A percentile compares a stretch with the other conserved stretches of the same genome.
Evolutionary conservation across 2,329 filamentous ascomycete species (phyloP).

Genomic region (Trichoderma atroviride): DNA sequence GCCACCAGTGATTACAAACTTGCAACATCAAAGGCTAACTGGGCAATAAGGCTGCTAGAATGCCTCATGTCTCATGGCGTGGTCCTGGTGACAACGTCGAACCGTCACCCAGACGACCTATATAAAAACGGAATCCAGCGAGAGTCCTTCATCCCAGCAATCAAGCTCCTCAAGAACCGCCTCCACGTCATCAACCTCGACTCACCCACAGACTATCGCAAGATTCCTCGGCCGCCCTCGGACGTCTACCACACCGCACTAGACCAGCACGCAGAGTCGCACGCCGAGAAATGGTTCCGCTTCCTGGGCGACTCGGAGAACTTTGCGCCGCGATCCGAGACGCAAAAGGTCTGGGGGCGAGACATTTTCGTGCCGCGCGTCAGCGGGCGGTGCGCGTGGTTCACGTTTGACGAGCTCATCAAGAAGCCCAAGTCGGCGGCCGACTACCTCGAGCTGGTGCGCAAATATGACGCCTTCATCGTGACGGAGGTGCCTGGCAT

Average conservation of each 20-base stretch:
- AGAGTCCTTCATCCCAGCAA: conserved; percentile 92
- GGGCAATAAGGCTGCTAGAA: conserved; percentile 69
- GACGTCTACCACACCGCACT: conserved; percentile 93
- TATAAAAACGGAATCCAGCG: conserved; percentile 99
- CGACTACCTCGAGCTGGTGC: conserved; percentile 90
- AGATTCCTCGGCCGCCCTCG: conserved; percentile 88
- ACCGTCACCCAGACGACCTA: conserved; percentile 92
- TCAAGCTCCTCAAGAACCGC: conserved; percentile 82
- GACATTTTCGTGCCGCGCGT: conserved; percentile 86
- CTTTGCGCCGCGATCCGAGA: conserved; percentile 72
- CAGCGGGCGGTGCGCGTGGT: conserved; percentile 85
- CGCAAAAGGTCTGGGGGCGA: conserved; percentile 88
- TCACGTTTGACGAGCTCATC: conserved; percentile 91
- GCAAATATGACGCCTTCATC: conserved; percentile 89
- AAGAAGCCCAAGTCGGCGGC: conserved; percentile 86
- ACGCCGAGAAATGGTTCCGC: conserved; percentile 93
- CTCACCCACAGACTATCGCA: conserved; percentile 94
- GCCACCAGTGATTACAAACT: too few relatives aligned
- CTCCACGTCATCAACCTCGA: conserved; percentile 93
- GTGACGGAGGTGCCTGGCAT: conserved; percentile 91
- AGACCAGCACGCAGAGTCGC: conserved; percentile 72
- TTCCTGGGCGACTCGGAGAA: conserved; percentile 86
- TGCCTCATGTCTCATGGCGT: conserved; percentile 95
- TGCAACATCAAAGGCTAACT: conserved; percentile 26
- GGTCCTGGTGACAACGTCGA: conserved; percentile 92